phyloP scores from a whole-genome alignment of 805 yeast genomes.

The Wickerhamiella azymoides region DNA sequence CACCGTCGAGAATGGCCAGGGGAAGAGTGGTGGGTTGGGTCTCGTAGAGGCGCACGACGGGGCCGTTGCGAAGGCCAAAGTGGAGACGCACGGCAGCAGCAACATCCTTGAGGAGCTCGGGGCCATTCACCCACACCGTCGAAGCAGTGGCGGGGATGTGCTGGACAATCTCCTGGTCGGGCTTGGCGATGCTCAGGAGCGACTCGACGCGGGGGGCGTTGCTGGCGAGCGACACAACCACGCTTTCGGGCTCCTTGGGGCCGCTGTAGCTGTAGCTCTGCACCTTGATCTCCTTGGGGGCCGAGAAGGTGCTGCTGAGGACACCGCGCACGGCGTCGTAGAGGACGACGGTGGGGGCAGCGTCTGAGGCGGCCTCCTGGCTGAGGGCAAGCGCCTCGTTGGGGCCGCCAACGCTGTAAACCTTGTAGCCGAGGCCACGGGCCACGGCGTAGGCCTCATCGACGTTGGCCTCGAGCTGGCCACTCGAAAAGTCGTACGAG shows the following conservation, averaged over 20 bases:
- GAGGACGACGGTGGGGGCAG: slow-evolving; percentile 40
- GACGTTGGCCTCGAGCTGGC: slow-evolving; percentile 49
- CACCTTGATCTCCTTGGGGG: slow-evolving; percentile 18
- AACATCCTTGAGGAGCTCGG: slow-evolving; percentile 52
- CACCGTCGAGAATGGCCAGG: slow-evolving; percentile 16
- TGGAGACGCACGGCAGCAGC: slow-evolving; percentile 32
- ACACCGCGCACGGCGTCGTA: slow-evolving; percentile 67
- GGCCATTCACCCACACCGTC: slow-evolving; percentile 24
- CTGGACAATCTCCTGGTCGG: slow-evolving; percentile 22
- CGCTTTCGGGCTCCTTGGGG: slow-evolving; percentile 43
- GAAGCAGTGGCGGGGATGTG: slow-evolving; percentile 34
- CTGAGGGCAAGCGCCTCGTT: slow-evolving; percentile 50
- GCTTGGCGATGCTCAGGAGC: neutral
- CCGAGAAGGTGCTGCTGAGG: slow-evolving; percentile 29
- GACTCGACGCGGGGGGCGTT: slow-evolving; percentile 2
- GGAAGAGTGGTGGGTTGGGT: slow-evolving; percentile 37
- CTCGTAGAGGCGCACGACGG: slow-evolving; percentile 30
- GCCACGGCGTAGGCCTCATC: slow-evolving; percentile 49
- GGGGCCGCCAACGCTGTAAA: slow-evolving; percentile 56
- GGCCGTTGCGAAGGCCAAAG: slow-evolving; percentile 17
- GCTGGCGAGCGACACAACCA: slow-evolving; percentile 69
- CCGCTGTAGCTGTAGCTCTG: slow-evolving; percentile 62
- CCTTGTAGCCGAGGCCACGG: slow-evolving; percentile 39
- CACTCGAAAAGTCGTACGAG: slow-evolving; percentile 44
- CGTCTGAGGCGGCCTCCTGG: slow-evolving; percentile 36